These are phyloP conservation scores for Diplodia scrobiculata DNA, from an alignment of 2,329 filamentous ascomycete genomes.

Conservation along the genomic window DNA sequence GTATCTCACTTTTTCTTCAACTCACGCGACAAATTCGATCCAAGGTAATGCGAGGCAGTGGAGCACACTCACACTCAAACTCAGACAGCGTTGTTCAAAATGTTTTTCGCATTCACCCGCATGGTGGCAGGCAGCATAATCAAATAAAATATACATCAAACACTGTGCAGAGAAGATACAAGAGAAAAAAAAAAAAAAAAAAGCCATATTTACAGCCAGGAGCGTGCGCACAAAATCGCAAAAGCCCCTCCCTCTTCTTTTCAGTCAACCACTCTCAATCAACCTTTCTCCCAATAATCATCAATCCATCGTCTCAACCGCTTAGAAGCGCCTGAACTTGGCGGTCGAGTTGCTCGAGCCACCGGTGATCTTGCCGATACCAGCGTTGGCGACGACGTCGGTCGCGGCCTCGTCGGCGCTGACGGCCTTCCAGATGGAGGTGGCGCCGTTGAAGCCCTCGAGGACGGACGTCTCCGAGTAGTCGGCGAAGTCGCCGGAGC, in stretches of 20 bases:
- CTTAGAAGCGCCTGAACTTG: slow-evolving; percentile 5
- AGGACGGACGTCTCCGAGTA: slow-evolving; percentile 18
- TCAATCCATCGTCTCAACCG: not conserved
- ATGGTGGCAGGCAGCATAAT: not conserved
- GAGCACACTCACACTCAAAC: no score
- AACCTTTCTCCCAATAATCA: no score
- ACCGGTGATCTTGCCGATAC: slow-evolving; percentile 21
- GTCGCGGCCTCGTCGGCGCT: slow-evolving; percentile 4
- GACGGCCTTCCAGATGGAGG: slow-evolving; percentile 9
- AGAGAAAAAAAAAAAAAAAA: not conserved
- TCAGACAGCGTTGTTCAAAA: not conserved
- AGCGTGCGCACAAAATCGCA: not conserved
- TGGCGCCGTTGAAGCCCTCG: slow-evolving; percentile 21
- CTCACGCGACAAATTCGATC: no score
- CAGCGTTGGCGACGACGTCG: slow-evolving; percentile 16
- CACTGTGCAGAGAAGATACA: not conserved
- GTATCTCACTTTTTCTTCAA: no score
- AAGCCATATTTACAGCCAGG: not conserved
- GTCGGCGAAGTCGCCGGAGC: slow-evolving; percentile 28
- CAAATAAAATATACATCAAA: not conserved
- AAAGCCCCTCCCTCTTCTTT: not conserved
- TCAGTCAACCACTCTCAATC: not conserved
- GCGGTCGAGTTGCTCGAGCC: slow-evolving; percentile 8
- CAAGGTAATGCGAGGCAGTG: no score
- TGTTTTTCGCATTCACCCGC: not conserved